phyloP scores from a whole-genome alignment of 1,139 yeast genomes.

The Cylindricascospora bacillispora region DNA sequence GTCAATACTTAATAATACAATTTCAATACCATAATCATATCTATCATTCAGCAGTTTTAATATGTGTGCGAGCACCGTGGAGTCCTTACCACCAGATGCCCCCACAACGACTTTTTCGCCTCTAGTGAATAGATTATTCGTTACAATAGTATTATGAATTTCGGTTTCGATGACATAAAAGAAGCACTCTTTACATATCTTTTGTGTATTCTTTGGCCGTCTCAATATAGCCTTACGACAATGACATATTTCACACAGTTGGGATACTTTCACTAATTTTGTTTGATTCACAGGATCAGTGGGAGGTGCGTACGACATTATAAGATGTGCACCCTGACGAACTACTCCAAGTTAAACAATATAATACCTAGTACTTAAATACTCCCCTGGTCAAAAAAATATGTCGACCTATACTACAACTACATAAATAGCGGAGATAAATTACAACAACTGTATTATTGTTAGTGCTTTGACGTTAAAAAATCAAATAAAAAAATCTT shows the following conservation, averaged over 20 bases:
- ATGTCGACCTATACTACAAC: no score
- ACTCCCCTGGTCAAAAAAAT: no score
- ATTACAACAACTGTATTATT: no score
- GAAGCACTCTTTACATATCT: slow-evolving; percentile 87
- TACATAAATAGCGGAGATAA: no score
- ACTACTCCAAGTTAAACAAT: no score
- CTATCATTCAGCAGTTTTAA: slow-evolving; percentile 80
- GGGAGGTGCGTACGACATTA: slow-evolving; percentile 22
- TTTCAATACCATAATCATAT: slow-evolving; percentile 70
- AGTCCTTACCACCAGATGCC: slow-evolving; percentile 97
- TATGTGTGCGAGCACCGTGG: slow-evolving; percentile 86
- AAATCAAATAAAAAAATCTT: no score
- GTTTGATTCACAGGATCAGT: slow-evolving; percentile 23
- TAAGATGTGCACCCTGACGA: no score
- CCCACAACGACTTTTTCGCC: slow-evolving; percentile 95
- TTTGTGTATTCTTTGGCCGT: slow-evolving; percentile 85
- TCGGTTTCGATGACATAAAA: slow-evolving; percentile 88
- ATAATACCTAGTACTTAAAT: no score
- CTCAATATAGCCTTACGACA: slow-evolving; percentile 75
- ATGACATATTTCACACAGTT: slow-evolving; percentile 76
- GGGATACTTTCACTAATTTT: slow-evolving; percentile 30
- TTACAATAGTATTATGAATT: slow-evolving; percentile 76
- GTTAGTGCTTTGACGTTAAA: no score
- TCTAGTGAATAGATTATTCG: slow-evolving; percentile 51
- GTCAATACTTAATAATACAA: slow-evolving; percentile 78